Percentiles rank a stretch among this genome's conserved stretches.
Conservation (phyloP, 2,329 filamentous ascomycete species). For the Pestalotiopsis sp. region DNA sequence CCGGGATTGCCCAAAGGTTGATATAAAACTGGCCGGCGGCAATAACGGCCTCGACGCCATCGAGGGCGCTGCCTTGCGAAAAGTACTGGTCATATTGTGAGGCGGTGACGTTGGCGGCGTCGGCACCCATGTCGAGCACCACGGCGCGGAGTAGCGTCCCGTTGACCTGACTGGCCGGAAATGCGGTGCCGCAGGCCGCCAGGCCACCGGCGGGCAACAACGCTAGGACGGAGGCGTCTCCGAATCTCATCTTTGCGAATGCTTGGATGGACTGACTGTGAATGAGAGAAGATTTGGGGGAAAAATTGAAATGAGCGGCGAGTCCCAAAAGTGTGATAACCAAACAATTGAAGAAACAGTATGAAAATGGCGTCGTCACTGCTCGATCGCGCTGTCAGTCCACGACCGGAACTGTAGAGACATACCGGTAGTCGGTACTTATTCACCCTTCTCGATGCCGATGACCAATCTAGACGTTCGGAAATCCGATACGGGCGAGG, state of each 20-base stretch:
- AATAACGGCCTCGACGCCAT: not conserved
- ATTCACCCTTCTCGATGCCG: not conserved
- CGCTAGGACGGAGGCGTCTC: not conserved
- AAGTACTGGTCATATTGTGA: conserved; percentile 1
- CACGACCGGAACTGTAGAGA: not conserved
- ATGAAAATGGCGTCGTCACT: not conserved
- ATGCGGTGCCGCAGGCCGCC: not conserved
- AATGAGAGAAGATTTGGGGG: not conserved
- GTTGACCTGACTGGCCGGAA: not conserved
- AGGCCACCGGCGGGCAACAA: not conserved
- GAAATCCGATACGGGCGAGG: not conserved
- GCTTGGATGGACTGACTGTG: not conserved
- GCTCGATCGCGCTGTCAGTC: not conserved
- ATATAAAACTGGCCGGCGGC: not conserved
- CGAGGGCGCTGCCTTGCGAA: not conserved
- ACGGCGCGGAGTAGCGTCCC: not conserved
- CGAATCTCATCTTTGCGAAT: not conserved
- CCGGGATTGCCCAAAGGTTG: not conserved
- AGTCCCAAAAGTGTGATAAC: not conserved
- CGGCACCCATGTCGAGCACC: conserved; percentile 1
- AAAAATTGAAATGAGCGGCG: not conserved
- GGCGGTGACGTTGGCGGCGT: conserved; percentile 1
- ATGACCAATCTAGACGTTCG: not conserved
- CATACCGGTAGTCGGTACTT: not conserved
- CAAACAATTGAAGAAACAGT: not conserved